Conservation (phyloP, 169 alveolate genomes). For the Cryptosporidium sp. region DNA sequence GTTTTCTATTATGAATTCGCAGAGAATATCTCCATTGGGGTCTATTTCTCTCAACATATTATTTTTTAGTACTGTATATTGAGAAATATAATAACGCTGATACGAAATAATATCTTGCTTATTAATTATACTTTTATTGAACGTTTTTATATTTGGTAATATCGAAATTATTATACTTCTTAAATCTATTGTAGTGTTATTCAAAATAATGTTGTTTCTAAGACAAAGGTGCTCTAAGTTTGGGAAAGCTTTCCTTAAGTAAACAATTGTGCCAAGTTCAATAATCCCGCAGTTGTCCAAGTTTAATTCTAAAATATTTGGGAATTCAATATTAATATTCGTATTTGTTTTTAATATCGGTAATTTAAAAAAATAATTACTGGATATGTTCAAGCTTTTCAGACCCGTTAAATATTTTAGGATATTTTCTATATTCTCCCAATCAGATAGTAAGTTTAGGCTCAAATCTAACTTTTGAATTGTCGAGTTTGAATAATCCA, state of each 20-base stretch:
- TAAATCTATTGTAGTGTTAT: constrained; percentile 3
- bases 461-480: constrained; percentile 43
- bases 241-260: constrained; percentile 40
- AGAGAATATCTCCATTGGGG: constrained; percentile 40
- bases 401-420: background rate
- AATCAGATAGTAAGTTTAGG: constrained; percentile 10
- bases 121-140: constrained; percentile 41
- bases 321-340: background rate
- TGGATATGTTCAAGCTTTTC: constrained; percentile 31
- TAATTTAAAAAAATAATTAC: constrained; percentile 6
- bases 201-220: constrained; percentile 11
- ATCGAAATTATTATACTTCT: constrained; percentile 49
- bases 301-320: constrained; percentile 8
- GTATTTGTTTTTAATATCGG: constrained; percentile 5
- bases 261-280: constrained; percentile 21
- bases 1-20: constrained; percentile 15
- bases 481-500: background rate
- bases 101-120: constrained; percentile 36
- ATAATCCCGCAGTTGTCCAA: constrained; percentile 29
- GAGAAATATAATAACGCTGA: constrained; percentile 66
- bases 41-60: constrained; percentile 2
- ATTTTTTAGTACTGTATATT: constrained; percentile 19
- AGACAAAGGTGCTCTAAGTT: constrained; percentile 40
- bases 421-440: constrained; percentile 7
- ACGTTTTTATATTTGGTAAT: constrained; percentile 36